These are phyloP conservation scores for Aspergillus sp. DNA, from an alignment of 2,329 filamentous ascomycete species.

Conservation along the genomic window DNA sequence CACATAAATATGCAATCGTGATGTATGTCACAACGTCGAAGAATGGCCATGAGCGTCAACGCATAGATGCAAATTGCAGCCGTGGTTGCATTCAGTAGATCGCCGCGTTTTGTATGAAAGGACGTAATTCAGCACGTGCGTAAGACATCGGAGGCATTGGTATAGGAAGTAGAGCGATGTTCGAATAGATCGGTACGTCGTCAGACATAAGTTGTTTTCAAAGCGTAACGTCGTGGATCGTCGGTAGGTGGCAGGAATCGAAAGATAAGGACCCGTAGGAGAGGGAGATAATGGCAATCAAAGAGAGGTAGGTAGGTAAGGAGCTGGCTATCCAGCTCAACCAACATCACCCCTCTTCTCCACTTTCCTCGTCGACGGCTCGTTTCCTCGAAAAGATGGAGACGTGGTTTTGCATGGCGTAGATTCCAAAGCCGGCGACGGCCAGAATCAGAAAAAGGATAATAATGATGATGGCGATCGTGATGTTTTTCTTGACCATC, in stretches of 20 bases:
- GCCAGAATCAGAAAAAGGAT: slow-evolving; percentile 48
- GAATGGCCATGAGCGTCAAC: too few relatives aligned
- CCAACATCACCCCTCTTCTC: slow-evolving; percentile 15
- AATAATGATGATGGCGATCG: slow-evolving; percentile 52
- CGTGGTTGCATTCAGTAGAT: not conserved
- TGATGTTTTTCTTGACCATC: slow-evolving; percentile 47
- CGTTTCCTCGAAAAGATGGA: slow-evolving; percentile 29
- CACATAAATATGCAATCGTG: too few relatives aligned
- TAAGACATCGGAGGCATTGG: too few relatives aligned
- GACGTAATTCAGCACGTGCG: not conserved
- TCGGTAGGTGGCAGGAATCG: not conserved
- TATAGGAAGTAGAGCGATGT: too few relatives aligned
- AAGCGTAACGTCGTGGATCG: slow-evolving; percentile 3
- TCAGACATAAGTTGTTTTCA: not conserved
- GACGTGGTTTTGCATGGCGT: slow-evolving; percentile 32
- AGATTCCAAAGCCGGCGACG: slow-evolving; percentile 40
- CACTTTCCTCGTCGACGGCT: slow-evolving; percentile 33
- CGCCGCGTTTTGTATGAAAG: not conserved
- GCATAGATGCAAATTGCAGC: too few relatives aligned
- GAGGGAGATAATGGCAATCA: not conserved
- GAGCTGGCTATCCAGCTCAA: not conserved
- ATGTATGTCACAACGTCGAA: too few relatives aligned
- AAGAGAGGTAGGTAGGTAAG: not conserved
- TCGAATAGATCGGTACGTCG: not conserved
- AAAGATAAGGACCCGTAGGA: not conserved